Conservation (phyloP, 1,284 basidiomycete species). For the Malassezia sp. region DNA sequence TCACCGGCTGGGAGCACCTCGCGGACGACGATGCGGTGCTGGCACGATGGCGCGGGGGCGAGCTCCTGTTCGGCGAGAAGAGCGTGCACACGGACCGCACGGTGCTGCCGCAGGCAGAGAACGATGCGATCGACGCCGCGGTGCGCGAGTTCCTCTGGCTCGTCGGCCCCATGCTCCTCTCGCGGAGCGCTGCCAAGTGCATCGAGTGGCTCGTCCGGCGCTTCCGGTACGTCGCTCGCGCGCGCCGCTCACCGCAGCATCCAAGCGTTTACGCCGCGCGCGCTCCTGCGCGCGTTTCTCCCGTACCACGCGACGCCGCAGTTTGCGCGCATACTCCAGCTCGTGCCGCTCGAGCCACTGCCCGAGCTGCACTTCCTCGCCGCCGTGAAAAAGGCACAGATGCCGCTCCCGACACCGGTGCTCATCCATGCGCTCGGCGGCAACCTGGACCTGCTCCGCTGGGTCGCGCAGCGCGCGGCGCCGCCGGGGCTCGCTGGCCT, state of each 20-base stretch:
- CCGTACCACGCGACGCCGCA: slow-evolving; percentile 92
- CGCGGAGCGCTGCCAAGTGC: slow-evolving; percentile 70
- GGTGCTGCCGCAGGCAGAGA: slow-evolving; percentile 60
- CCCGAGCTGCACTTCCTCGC: slow-evolving; percentile 31
- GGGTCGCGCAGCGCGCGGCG: slow-evolving; percentile 57
- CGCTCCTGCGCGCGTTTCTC: slow-evolving; percentile 69
- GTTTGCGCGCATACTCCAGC: slow-evolving; percentile 78
- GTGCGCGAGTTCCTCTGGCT: slow-evolving; percentile 60
- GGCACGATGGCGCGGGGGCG: slow-evolving; percentile 50
- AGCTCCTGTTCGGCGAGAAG: slow-evolving; percentile 68
- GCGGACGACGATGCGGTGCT: slow-evolving; percentile 39
- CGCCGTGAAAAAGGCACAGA: slow-evolving; percentile 29
- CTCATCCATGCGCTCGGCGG: slow-evolving; percentile 30
- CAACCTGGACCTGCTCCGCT: slow-evolving; percentile 58
- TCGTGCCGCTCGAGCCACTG: slow-evolving; percentile 54
- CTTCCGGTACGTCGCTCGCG: too few relatives aligned
- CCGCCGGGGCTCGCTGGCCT: slow-evolving; percentile 50
- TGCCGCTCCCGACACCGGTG: slow-evolving; percentile 31
- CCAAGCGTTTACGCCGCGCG: slow-evolving; percentile 79
- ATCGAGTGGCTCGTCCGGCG: slow-evolving; percentile 90
- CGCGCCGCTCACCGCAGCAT: too few relatives aligned
- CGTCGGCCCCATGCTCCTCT: slow-evolving; percentile 69
- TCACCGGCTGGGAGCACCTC: slow-evolving; percentile 65
- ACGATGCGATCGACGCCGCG: slow-evolving; percentile 55
- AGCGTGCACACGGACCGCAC: slow-evolving; percentile 70